Evolutionary conservation across 1,284 basidiomycete genomes (phyloP).

Genomic region (Stygiomarasmius scandens): DNA sequence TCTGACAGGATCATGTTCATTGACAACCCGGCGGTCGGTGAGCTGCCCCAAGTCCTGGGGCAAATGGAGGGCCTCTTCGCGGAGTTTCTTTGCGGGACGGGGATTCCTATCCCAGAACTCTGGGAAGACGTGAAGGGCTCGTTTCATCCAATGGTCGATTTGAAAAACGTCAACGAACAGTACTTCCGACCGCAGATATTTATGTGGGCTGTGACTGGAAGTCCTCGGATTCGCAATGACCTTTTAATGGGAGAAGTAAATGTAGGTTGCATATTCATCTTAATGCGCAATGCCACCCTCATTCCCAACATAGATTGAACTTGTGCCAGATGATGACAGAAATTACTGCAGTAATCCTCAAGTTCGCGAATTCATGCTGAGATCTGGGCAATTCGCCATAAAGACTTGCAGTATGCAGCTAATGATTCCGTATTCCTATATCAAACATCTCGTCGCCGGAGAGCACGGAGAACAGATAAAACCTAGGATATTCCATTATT

Average conservation of each 20-base stretch:
- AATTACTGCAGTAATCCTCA: background rate
- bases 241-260: background rate
- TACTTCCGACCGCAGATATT: constrained; percentile 14
- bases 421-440: background rate
- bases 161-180: background rate
- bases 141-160: background rate
- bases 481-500: background rate
- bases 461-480: background rate
- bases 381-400: background rate
- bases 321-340: background rate
- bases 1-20: background rate
- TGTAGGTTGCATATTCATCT: background rate
- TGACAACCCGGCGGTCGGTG: background rate
- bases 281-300: background rate
- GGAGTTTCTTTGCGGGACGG: background rate
- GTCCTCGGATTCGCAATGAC: background rate
- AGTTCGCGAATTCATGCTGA: background rate
- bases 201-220: constrained; percentile 11
- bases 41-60: background rate
- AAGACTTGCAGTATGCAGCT: background rate
- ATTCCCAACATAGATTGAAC: background rate
- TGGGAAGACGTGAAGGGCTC: constrained; percentile 1
- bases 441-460: background rate
- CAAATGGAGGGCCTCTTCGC: background rate
- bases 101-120: constrained; percentile 4